Evolutionary conservation across 345 rosid genomes (phyloP), one percentile per base, ranked within the genome.

Genomic region (Linum usitatissimum): DNA sequence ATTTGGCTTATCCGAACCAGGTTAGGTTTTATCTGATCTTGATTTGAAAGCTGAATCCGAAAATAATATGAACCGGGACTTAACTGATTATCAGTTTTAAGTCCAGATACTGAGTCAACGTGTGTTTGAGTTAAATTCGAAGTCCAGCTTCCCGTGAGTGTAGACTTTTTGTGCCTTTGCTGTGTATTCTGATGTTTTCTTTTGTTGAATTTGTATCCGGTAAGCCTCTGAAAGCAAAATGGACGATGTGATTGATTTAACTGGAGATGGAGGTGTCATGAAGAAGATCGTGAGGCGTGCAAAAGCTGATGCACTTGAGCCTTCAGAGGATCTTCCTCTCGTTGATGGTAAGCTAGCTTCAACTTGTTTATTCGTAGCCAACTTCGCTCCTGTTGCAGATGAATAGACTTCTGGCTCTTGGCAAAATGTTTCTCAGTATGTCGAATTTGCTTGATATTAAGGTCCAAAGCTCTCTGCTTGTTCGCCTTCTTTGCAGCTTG

Each of bases 201-300:
- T 18, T 1, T 55, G 30, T 7, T 55, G 21, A 55, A 18, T 15
- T 15, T 28, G 14, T 28, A 55, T 2, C 9, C 18, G 57, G 12
- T 30, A 66, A 55, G 69, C 60, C 48, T 60, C n/a, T 53, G 55
- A 51, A 66, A 76, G 63, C 53, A 30, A 23, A 23, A 89, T 83
- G 93, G 83, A 78, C 2, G 98, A 86, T 63, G 72, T 64, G 8
- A 57, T 83, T 40, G 89, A 88, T 74, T 80, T 92, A 71, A 76
- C 71, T 57, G 93, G 89, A 19, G 91, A 92, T 77, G 96, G 87
- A 68, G 95, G 96, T 42, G 89, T 92, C 40, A 17, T 82, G 68
- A 88, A 86, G 81, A 75, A 77, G 64, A 79, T 85, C 49, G 54
- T 86, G 18, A 79, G 83, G 66, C 77, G 76, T 18, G 86, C 93